Conservation (phyloP, 176 grass and related monocot species). For the Juncus effusus region DNA sequence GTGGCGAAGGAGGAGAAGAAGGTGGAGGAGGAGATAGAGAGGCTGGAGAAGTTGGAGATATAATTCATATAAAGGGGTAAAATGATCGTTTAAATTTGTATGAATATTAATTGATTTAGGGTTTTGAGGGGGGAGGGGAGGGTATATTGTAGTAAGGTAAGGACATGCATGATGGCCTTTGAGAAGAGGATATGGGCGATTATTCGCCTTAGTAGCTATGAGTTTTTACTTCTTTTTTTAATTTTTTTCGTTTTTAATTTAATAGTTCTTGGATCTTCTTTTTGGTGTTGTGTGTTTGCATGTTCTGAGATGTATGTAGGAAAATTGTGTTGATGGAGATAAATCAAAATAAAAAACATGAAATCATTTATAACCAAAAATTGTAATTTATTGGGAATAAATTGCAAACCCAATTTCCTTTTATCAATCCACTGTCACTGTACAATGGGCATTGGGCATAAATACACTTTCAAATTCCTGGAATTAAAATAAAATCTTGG, state of each 20-base stretch:
- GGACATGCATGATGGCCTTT: constrained; percentile 25
- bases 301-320: too few species aligned
- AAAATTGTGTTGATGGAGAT: too few species aligned
- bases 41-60: constrained; percentile 23
- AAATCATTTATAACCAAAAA: too few species aligned
- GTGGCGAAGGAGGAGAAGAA: not conserved
- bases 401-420: too few species aligned
- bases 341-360: too few species aligned
- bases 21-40: constrained; percentile 10
- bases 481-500: too few species aligned
- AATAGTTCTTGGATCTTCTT: too few species aligned
- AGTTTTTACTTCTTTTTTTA: constrained; percentile 7
- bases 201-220: constrained; percentile 22
- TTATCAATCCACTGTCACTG: too few species aligned
- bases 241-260: not conserved
- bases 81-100: not conserved
- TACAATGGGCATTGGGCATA: too few species aligned
- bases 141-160: constrained; percentile 5
- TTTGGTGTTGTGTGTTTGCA: too few species aligned
- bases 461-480: too few species aligned
- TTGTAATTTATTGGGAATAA: too few species aligned
- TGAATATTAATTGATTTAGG: constrained; percentile 17
- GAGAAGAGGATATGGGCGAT: constrained; percentile 23
- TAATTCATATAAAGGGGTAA: not conserved
- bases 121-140: constrained; percentile 5